Percentiles rank a stretch among this genome's conserved stretches.
phyloP scores from a whole-genome alignment of 352 stramenopile genomes.

The Peronospora destructor region DNA sequence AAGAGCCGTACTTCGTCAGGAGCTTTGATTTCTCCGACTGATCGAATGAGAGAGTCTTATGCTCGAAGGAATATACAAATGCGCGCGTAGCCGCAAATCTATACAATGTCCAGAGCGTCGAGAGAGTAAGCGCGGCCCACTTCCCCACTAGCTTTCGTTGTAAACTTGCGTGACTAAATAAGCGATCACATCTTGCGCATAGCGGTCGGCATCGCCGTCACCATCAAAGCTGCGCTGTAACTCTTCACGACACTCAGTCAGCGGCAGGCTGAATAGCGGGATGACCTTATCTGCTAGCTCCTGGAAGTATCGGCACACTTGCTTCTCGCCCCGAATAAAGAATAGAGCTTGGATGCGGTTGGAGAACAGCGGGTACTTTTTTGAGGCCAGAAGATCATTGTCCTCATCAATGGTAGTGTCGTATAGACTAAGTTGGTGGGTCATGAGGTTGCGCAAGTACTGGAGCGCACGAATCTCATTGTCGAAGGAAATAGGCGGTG shows the following conservation, averaged over 20 bases:
- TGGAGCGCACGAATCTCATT: constrained; percentile 78
- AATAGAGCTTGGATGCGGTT: constrained; percentile 86
- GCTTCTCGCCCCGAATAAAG: constrained; percentile 86
- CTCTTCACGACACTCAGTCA: constrained; percentile 60
- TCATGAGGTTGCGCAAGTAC: constrained; percentile 71
- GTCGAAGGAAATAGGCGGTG: constrained; percentile 74
- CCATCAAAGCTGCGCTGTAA: constrained; percentile 67
- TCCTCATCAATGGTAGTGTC: constrained; percentile 84
- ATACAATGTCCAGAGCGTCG: constrained; percentile 19
- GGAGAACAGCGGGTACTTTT: constrained; percentile 74
- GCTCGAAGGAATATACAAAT: too few species aligned
- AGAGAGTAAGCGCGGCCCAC: constrained; percentile 11
- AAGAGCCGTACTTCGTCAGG: too few species aligned
- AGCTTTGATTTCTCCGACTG: too few species aligned
- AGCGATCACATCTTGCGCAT: constrained; percentile 82
- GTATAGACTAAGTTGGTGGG: constrained; percentile 74
- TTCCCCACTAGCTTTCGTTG: constrained; percentile 51
- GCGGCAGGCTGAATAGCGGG: constrained; percentile 72
- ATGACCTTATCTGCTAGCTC: constrained; percentile 76
- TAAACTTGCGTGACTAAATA: constrained; percentile 85
- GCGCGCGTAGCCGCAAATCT: neutral
- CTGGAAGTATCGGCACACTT: constrained; percentile 81
- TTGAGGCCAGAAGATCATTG: constrained; percentile 72
- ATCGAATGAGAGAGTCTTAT: too few species aligned
- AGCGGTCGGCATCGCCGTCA: constrained; percentile 78